phyloP scores from a whole-genome alignment of 108 stramenopile genomes.

The Skeletonema potamos region DNA sequence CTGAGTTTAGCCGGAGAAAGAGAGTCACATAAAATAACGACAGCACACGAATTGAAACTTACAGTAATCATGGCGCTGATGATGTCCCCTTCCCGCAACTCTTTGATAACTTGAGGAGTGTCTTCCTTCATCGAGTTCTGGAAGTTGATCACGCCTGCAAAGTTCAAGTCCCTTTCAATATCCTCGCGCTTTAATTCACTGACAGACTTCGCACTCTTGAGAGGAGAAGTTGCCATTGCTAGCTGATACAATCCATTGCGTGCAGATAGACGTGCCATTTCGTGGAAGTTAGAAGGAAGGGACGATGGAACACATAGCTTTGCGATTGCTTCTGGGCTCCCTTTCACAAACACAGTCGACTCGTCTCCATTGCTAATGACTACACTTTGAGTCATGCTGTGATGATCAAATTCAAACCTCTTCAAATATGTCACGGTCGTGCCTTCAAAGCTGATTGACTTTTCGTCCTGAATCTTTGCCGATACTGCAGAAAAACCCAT shows the following conservation, averaged over 20 bases:
- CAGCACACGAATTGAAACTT: background rate
- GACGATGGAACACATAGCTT: constrained; percentile 43
- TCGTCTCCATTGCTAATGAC: constrained; percentile 42
- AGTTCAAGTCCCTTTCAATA: constrained; percentile 48
- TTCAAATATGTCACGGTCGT: constrained; percentile 44
- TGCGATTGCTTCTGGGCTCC: constrained; percentile 55
- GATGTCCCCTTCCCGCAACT: constrained; percentile 54
- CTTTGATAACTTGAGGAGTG: constrained; percentile 47
- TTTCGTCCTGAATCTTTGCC: constrained; percentile 22
- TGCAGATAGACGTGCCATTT: constrained; percentile 29
- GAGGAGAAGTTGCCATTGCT: constrained; percentile 46
- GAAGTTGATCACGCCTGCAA: constrained; percentile 62
- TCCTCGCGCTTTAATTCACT: constrained; percentile 50
- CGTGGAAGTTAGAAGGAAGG: constrained; percentile 53
- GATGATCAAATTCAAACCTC: constrained; percentile 65
- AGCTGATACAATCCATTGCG: constrained; percentile 61
- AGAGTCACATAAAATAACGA: background rate
- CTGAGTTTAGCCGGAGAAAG: background rate
- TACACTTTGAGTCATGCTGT: constrained; percentile 67
- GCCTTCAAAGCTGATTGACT: constrained; percentile 29
- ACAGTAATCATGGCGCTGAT: constrained; percentile 53
- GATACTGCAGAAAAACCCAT: constrained; percentile 48
- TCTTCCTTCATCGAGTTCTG: constrained; percentile 59
- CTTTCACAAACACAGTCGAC: constrained; percentile 48
- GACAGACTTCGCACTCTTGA: constrained; percentile 12